Evolutionary conservation across 2,329 filamentous ascomycete species (phyloP), one percentile per base, ranked within the genome.

Genomic region (Coniochaeta prunicola): DNA sequence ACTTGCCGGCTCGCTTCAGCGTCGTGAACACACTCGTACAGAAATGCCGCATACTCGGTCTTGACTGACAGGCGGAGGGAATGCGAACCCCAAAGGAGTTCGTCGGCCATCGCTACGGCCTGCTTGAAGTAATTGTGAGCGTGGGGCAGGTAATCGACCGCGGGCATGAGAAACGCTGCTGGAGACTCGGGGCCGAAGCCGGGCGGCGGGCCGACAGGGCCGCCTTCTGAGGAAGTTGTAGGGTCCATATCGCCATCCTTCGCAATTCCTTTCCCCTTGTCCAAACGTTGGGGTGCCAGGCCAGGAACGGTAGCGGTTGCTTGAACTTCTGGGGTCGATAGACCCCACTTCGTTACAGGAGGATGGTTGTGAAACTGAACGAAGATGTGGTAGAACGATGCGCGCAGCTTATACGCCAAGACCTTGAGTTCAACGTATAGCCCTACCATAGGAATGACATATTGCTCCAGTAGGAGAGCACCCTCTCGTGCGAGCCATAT

Each of bases 331-430:
- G 80, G 77, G 0, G 77, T 78, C 62, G 78, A 76, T 60, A 82
- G 76, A 21, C 80, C 80, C 67, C 84, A 80, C 36, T 80, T 77
- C 50, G 86, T 87, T 59, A 96, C 83, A 0, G 88, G 81, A 0
- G 93, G 93, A 57, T 91, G 86, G 73, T 97, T 97, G 76, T 97
- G 91, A 70, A 97, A 97, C 13, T 97, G 82, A 58, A 96, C 94
- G 71, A 96, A 96, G 64, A 99, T 91, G 75, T 99, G 93, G 67
- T 96, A 94, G 70, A 97, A 96, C 21, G 91, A 96, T 17, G 94
- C 94, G 61, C 91, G 87, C 15, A 99, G 81, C 74, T 97, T 99
- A 71, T 91, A 91, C 21, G 90, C 88, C 63, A 99, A 81, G 50
- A 97, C 92, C 68, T 92, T 92, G 59, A 96, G 85, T 71, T 96